Evolutionary conservation across 305 asterid genomes (phyloP).

Genomic region (Solanum hybrid): DNA sequence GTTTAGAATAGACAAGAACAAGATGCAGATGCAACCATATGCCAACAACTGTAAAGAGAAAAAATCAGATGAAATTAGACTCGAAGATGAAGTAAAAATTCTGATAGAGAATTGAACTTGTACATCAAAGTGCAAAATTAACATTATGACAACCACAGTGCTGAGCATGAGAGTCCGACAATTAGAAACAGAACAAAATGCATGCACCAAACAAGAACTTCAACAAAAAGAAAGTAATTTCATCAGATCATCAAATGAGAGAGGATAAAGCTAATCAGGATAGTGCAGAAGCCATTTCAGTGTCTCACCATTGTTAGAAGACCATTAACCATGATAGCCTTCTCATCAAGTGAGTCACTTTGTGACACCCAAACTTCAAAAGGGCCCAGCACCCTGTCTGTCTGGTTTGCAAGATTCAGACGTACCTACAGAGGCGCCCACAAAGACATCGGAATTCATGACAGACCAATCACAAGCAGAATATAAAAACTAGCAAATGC

Average conservation of each 20-base stretch:
- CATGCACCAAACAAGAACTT: neutral
- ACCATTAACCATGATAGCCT: conserved; percentile 81
- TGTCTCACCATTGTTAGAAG: conserved; percentile 67
- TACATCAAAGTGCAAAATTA: neutral
- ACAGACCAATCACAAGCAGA: neutral
- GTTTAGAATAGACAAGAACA: neutral
- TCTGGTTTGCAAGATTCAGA: conserved; percentile 61
- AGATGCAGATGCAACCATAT: neutral
- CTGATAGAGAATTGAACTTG: neutral
- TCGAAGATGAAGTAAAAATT: neutral
- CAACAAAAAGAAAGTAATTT: neutral
- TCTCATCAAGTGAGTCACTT: conserved; percentile 64
- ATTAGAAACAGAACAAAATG: neutral
- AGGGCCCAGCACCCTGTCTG: conserved; percentile 84
- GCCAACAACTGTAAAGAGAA: neutral
- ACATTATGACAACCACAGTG: neutral
- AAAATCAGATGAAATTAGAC: neutral
- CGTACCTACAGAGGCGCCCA: conserved; percentile 32
- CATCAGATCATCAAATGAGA: neutral
- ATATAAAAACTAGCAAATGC: neutral
- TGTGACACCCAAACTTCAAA: conserved; percentile 80
- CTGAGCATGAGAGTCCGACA: neutral
- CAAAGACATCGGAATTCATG: neutral
- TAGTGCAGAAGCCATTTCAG: conserved; percentile 5
- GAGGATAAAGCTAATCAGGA: conserved; percentile 9